Evolutionary conservation across 1,284 basidiomycete species (phyloP).

Genomic region (Ceratobasidium theobromae): DNA sequence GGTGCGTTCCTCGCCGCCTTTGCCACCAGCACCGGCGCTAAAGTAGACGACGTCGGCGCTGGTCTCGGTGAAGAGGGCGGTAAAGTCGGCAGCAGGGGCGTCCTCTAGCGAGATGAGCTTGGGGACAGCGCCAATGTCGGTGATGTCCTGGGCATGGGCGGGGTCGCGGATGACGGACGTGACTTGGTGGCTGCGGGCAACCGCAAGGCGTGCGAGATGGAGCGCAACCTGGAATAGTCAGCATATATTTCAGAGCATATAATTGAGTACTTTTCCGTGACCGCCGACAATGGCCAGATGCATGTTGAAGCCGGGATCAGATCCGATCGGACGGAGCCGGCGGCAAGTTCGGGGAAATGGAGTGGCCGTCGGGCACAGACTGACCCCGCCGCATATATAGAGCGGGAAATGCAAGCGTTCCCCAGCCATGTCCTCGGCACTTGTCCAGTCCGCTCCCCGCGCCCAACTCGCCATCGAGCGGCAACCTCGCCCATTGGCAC

Average conservation of each 20-base stretch:
- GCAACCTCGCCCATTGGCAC: no score
- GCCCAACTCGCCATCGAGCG: no score
- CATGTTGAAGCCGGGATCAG: no score
- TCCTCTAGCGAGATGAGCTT: slow-evolving; percentile 63
- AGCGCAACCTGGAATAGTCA: slow-evolving; percentile 51
- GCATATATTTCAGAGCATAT: slow-evolving; percentile 1
- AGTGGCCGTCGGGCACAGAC: no score
- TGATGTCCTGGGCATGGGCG: slow-evolving; percentile 53
- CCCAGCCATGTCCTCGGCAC: no score
- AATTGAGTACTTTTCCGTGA: slow-evolving; percentile 55
- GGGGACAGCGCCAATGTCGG: slow-evolving; percentile 51
- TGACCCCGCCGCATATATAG: no score
- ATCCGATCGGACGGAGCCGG: no score
- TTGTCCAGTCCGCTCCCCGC: no score
- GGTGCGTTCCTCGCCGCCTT: slow-evolving; percentile 54
- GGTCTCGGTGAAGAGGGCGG: slow-evolving; percentile 52
- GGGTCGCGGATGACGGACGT: slow-evolving; percentile 59
- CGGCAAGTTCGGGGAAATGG: no score
- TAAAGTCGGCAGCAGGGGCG: slow-evolving; percentile 52
- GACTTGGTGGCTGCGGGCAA: slow-evolving; percentile 48
- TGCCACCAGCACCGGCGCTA: slow-evolving; percentile 68
- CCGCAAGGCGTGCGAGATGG: slow-evolving; percentile 51
- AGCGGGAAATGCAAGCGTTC: no score
- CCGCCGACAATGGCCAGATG: no score
- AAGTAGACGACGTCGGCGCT: slow-evolving; percentile 61